Percentiles rank a stretch among this genome's conserved stretches.
Conservation (phyloP, 352 stramenopile species). For the Phytophthora tubulina region DNA sequence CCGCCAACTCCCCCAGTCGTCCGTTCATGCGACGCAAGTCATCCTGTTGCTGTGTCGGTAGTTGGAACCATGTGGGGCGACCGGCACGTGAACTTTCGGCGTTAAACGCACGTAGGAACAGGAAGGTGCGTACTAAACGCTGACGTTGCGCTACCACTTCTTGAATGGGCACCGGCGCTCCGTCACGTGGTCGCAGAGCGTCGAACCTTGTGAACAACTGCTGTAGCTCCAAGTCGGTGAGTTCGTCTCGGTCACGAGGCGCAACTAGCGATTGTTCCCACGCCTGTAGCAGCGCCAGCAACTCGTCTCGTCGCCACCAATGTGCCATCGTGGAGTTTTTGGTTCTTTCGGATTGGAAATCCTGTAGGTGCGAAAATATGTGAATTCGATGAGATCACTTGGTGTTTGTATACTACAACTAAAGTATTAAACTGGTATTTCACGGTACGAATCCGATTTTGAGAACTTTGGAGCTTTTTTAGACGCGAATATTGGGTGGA, state of each 20-base stretch:
- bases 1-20: constrained; percentile 32
- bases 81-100: constrained; percentile 14
- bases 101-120: constrained; percentile 42
- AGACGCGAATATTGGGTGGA: constrained; percentile 16
- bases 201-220: constrained; percentile 31
- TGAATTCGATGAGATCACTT: constrained; percentile 17
- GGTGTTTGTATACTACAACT: constrained; percentile 10
- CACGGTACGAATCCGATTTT: constrained; percentile 8
- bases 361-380: constrained; percentile 4
- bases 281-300: constrained; percentile 42
- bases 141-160: constrained; percentile 45
- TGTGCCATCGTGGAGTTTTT: constrained; percentile 28
- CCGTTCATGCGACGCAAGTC: constrained; percentile 36
- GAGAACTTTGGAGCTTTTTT: neutral
- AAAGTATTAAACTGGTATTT: constrained; percentile 9
- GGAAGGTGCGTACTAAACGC: constrained; percentile 42
- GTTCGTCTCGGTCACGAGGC: constrained; percentile 45
- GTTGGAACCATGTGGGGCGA: constrained; percentile 40
- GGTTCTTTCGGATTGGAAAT: constrained; percentile 19
- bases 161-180: constrained; percentile 8
- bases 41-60: constrained; percentile 36
- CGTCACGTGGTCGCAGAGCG: constrained; percentile 31
- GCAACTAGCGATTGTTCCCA: constrained; percentile 36
- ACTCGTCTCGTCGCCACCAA: constrained; percentile 48
- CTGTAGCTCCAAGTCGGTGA: constrained; percentile 27